Base-by-base conservation (phyloP, 306 rosid genomes). In the Carpinus viminea region DNA sequence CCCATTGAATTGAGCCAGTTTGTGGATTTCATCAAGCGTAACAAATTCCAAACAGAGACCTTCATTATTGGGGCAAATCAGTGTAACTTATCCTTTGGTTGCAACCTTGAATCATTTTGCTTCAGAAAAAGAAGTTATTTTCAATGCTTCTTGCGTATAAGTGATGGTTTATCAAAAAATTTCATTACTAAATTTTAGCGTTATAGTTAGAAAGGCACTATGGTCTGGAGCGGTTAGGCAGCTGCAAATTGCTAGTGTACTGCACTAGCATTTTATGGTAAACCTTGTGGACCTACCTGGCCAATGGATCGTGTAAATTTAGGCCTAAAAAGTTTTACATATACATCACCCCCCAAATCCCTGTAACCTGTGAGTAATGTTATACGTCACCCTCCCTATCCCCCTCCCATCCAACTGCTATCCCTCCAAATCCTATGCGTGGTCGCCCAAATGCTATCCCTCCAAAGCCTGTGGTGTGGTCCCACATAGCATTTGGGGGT, bases 51-150 rank as follows among this genome's bases (percentile, higher is more conserved):
- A 78, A 87, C 83, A 5, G 86, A 89, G 72, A 81, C 78, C 87
- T 90, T 88, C 88, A 80, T 74, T 72, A 77, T 90, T 83, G 92
- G 86, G 70, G 41, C 79, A 69, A 84, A 83, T 76, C 90, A 88
- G 65, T 88, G 94, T 89, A 83, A 79, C 89, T 68, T 60, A 73
- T 61, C 51, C 51, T 70, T 52, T 84, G 52, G 45, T 41, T 43
- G 61, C 75, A 54, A 60, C 45, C 64, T 7, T 18, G 74, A 65
- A 43, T 53, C 76, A 26, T 45, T 52, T 52, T 62, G 43, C 31
- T 62, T 34, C 11, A 34, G 43, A 28, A 59, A 24, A 24, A 1
- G 16, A 24, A 59, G 65, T 59, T 59, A 6, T 2, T 57, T 59
- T 24, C 45, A 41, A 24, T 59, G 24, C 31, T 4, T 21, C 21